A percentile compares a stretch with the other conserved stretches of the same genome.
These are phyloP conservation scores for Verticillium tricorpus DNA, from an alignment of 2,329 filamentous ascomycete genomes.

Conservation along the genomic window DNA sequence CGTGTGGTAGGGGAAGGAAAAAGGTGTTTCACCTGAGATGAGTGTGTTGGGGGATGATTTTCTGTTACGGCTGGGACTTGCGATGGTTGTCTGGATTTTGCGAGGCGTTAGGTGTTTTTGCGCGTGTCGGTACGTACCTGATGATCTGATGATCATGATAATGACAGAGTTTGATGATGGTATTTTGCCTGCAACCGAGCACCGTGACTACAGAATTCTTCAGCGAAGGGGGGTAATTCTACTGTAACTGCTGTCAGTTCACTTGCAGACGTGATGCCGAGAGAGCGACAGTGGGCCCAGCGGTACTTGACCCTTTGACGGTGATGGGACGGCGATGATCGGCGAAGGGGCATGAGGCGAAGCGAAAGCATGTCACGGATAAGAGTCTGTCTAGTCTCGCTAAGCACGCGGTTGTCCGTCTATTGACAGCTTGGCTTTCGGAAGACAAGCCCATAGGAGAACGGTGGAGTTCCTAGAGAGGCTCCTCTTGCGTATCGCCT, in stretches of 20 bases:
- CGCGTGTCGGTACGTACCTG: background rate
- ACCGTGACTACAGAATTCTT: too few species aligned
- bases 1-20: background rate
- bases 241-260: background rate
- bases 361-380: background rate
- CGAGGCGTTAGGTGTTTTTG: background rate
- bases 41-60: background rate
- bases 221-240: background rate
- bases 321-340: background rate
- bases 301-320: background rate
- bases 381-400: background rate
- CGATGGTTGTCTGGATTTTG: background rate
- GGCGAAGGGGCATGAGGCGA: background rate
- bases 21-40: background rate
- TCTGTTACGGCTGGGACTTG: background rate
- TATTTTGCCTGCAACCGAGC: background rate
- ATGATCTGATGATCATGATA: background rate
- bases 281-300: background rate
- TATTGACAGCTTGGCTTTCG: background rate
- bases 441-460: background rate
- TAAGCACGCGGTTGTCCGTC: background rate
- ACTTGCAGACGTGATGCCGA: background rate
- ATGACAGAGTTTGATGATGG: background rate
- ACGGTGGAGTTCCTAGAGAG: too few species aligned
- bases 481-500: too few species aligned